Percentiles rank a stretch among this genome's conserved stretches.
Evolutionary conservation across 371 early-diverging fungal genomes (phyloP).

Genomic region (Mycotypha africana): DNA sequence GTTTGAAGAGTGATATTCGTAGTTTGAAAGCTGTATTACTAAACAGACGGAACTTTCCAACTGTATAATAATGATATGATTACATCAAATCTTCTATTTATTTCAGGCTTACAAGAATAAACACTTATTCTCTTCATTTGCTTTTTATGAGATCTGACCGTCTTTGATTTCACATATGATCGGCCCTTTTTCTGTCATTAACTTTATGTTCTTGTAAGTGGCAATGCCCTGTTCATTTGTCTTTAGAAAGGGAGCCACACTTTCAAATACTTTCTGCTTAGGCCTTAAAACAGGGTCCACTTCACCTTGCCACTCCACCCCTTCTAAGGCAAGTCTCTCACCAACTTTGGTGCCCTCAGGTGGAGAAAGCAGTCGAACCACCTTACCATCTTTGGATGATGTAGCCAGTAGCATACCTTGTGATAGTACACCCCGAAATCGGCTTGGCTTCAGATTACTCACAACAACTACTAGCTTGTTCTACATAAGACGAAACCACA

Average conservation of each 20-base stretch:
- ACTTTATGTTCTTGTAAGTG: constrained; percentile 41
- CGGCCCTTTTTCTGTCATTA: constrained; percentile 42
- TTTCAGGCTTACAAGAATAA: too few species aligned
- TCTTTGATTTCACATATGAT: constrained; percentile 31
- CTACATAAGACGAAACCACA: constrained; percentile 6
- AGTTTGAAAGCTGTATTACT: constrained; percentile 26
- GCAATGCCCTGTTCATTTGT: constrained; percentile 41
- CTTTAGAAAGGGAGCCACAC: constrained; percentile 28
- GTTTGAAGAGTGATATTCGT: constrained; percentile 31
- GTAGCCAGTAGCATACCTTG: constrained; percentile 61
- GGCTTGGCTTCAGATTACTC: constrained; percentile 55
- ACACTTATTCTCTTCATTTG: neutral
- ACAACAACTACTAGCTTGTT: constrained; percentile 49
- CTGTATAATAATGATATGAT: constrained; percentile 1
- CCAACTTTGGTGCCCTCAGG: constrained; percentile 36
- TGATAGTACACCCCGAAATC: constrained; percentile 53
- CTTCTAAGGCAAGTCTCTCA: constrained; percentile 39
- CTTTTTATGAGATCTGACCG: constrained; percentile 36
- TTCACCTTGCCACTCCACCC: constrained; percentile 7
- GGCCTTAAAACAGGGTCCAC: constrained; percentile 41
- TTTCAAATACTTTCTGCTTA: constrained; percentile 52
- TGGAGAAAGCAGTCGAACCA: constrained; percentile 43
- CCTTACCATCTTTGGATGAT: constrained; percentile 16
- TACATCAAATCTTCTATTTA: too few species aligned
- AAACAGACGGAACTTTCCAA: constrained; percentile 29